phyloP scores from a whole-genome alignment of 1,284 basidiomycete species.

The Cerioporus squamosus region DNA sequence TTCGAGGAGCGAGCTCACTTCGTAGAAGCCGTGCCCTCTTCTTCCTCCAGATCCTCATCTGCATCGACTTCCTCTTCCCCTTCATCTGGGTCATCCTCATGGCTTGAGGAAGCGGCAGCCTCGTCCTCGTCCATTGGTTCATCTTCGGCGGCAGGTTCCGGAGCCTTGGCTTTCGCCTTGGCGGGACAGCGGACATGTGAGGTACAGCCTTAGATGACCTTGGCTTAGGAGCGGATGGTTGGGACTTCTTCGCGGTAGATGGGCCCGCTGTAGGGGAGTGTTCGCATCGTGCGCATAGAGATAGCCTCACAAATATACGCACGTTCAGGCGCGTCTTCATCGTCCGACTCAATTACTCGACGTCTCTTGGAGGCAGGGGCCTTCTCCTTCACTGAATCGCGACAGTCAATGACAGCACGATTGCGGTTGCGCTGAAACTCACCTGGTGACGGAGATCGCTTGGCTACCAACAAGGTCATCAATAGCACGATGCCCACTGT shows the following conservation, averaged over 20 bases:
- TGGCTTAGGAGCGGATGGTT: background rate
- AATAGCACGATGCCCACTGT: background rate
- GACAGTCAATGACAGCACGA: background rate
- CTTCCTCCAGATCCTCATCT: constrained; percentile 57
- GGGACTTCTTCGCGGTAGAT: constrained; percentile 1
- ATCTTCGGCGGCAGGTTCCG: constrained; percentile 2
- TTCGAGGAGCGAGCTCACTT: constrained; percentile 48
- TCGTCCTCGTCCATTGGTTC: constrained; percentile 23
- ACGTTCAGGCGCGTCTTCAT: constrained; percentile 35
- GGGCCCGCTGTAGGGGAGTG: constrained; percentile 9
- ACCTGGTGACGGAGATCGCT: constrained; percentile 43
- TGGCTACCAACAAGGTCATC: constrained; percentile 37
- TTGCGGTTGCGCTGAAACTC: background rate
- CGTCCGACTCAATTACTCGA: constrained; percentile 59
- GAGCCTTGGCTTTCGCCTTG: constrained; percentile 4
- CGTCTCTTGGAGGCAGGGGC: constrained; percentile 30
- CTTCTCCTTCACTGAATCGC: constrained; percentile 4
- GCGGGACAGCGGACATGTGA: background rate
- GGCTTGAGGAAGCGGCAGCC: constrained; percentile 19
- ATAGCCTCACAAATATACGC: background rate
- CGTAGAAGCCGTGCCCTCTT: constrained; percentile 61
- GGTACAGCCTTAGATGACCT: background rate
- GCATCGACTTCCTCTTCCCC: constrained; percentile 57
- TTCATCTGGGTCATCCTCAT: constrained; percentile 27
- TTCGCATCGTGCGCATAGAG: background rate